These are phyloP conservation scores for Medicago ruthenica DNA, from an alignment of 306 rosid species.

Conservation along the genomic window DNA sequence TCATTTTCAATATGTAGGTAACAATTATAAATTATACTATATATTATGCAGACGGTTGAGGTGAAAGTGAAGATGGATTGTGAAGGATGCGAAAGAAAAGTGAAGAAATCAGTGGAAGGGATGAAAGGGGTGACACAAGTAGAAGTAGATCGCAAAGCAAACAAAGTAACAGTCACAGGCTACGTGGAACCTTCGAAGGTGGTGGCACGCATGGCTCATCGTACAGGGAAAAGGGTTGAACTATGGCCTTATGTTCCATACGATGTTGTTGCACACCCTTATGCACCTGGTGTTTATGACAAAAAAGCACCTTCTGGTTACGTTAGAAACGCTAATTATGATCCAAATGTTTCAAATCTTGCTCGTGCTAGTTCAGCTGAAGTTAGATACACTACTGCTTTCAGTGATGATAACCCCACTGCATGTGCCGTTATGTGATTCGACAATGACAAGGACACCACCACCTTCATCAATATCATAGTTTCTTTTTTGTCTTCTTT, in stretches of 20 bases:
- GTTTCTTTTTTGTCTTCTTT: background rate
- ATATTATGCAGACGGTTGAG: conserved; percentile 68
- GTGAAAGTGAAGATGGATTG: conserved; percentile 87
- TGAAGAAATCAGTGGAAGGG: conserved; percentile 69
- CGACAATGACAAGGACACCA: no score
- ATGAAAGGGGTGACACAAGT: conserved; percentile 83
- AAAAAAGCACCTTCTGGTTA: conserved; percentile 83
- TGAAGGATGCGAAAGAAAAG: conserved; percentile 86
- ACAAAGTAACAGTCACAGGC: conserved; percentile 73
- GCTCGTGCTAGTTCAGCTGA: conserved; percentile 88
- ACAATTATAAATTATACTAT: no score
- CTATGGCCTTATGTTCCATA: conserved; percentile 88
- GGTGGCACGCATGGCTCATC: conserved; percentile 64
- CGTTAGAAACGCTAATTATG: conserved; percentile 56
- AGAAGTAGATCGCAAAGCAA: conserved; percentile 66
- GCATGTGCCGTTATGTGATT: conserved; percentile 73
- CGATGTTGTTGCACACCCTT: conserved; percentile 81
- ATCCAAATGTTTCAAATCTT: conserved; percentile 49
- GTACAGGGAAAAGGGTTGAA: conserved; percentile 87
- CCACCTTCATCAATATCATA: background rate
- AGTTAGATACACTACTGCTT: conserved; percentile 81
- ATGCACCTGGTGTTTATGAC: conserved; percentile 75
- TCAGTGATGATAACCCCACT: conserved; percentile 80
- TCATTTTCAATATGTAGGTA: no score
- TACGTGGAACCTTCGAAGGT: conserved; percentile 75